phyloP scores from a whole-genome alignment of 1,284 basidiomycete species.

The Ustilago nuda region DNA sequence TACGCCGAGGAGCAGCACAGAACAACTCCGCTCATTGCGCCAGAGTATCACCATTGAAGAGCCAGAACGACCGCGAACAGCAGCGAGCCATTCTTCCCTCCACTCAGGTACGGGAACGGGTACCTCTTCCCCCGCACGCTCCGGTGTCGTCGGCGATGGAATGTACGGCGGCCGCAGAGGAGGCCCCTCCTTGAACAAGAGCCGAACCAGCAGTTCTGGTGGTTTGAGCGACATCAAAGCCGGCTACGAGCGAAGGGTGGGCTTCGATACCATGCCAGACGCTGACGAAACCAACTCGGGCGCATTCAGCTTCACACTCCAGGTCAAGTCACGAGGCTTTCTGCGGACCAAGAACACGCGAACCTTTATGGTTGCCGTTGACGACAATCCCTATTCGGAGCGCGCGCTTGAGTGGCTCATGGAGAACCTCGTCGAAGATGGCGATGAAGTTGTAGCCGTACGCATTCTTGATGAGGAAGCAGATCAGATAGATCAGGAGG shows the following conservation, averaged over 20 bases:
- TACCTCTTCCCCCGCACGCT: slow-evolving; percentile 30
- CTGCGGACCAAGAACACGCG: slow-evolving; percentile 82
- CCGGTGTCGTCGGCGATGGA: slow-evolving; percentile 46
- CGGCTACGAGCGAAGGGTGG: slow-evolving; percentile 64
- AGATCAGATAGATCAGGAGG: slow-evolving; percentile 75
- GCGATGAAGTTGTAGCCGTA: slow-evolving; percentile 92
- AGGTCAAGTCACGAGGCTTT: slow-evolving; percentile 87
- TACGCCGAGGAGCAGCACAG: slow-evolving; percentile 33
- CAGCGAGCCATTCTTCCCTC: slow-evolving; percentile 30
- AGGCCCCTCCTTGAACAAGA: slow-evolving; percentile 43
- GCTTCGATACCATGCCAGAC: slow-evolving; percentile 69
- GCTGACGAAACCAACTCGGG: slow-evolving; percentile 63
- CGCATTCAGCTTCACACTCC: slow-evolving; percentile 71
- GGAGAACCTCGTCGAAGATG: slow-evolving; percentile 86
- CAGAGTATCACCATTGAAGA: slow-evolving; percentile 51
- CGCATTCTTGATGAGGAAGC: slow-evolving; percentile 88
- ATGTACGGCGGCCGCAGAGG: slow-evolving; percentile 50
- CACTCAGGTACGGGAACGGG: slow-evolving; percentile 12
- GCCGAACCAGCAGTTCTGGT: slow-evolving; percentile 46
- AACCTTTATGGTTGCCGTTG: slow-evolving; percentile 89
- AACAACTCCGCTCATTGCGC: slow-evolving; percentile 26
- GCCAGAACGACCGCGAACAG: slow-evolving; percentile 31
- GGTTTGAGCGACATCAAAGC: slow-evolving; percentile 54
- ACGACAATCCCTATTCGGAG: slow-evolving; percentile 74
- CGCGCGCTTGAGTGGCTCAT: slow-evolving; percentile 72